Evolutionary conservation across 2,329 filamentous ascomycete species (phyloP).

Genomic region (Curvularia eragrostidis): DNA sequence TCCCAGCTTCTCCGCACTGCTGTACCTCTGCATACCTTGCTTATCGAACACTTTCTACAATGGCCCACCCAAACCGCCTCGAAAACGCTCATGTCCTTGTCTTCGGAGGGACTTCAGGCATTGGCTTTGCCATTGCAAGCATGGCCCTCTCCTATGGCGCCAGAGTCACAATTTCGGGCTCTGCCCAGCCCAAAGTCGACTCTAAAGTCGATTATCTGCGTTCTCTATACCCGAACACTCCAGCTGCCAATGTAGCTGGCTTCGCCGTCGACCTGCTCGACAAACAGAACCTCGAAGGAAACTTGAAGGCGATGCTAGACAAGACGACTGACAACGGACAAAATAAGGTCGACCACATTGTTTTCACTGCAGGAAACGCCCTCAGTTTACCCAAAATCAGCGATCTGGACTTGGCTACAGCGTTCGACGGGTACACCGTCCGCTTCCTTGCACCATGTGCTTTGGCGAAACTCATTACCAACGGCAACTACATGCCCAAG

Average conservation of each 20-base stretch:
- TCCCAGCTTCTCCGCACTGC: background rate
- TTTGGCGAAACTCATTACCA: conserved; percentile 51
- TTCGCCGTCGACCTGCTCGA: conserved; percentile 40
- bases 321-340: conserved; percentile 34
- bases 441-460: conserved; percentile 47
- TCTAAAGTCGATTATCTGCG: conserved; percentile 57
- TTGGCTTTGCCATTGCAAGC: conserved; percentile 68
- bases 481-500: conserved; percentile 43
- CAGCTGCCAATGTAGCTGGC: conserved; percentile 30
- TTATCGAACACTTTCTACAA: conserved; percentile 8
- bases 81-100: conserved; percentile 61
- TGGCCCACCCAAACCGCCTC: conserved; percentile 57
- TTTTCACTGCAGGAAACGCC: conserved; percentile 39
- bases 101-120: conserved; percentile 70
- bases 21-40: background rate
- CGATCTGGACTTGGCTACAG: conserved; percentile 32
- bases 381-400: conserved; percentile 29
- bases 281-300: conserved; percentile 34
- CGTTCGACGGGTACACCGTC: conserved; percentile 37
- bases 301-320: conserved; percentile 37
- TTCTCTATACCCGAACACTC: conserved; percentile 46
- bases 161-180: conserved; percentile 65
- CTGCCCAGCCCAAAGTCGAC: conserved; percentile 59
- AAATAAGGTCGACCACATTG: conserved; percentile 45
- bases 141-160: conserved; percentile 63